Evolutionary conservation across 139 green algal species (phyloP).

Genomic region (Eudorina sp.): DNA sequence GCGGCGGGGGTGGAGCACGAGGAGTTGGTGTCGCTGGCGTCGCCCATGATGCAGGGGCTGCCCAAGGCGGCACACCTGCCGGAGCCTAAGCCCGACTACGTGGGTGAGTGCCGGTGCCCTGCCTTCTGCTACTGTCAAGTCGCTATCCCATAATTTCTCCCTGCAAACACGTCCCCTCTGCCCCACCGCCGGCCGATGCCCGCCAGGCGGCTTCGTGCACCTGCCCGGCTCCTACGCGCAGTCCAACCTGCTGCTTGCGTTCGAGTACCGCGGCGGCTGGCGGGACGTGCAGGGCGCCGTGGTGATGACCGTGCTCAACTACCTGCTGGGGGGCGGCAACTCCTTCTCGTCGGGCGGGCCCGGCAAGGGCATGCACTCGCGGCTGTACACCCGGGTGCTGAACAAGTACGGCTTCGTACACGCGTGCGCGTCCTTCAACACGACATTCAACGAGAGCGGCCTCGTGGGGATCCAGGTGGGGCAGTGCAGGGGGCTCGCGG

Average conservation of each 20-base stretch:
- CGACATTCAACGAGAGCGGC: slow-evolving; percentile 93
- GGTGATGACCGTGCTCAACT: slow-evolving; percentile 88
- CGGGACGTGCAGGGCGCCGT: slow-evolving; percentile 86
- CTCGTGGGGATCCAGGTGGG: slow-evolving; percentile 85
- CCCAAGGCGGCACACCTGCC: background rate
- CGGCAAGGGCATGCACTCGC: slow-evolving; percentile 98
- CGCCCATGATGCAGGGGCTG: slow-evolving; percentile 75
- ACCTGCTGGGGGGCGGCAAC: slow-evolving; percentile 93
- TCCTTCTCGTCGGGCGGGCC: slow-evolving; percentile 91
- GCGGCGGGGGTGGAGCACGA: slow-evolving; percentile 87
- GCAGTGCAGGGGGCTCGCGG: background rate
- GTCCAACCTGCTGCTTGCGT: slow-evolving; percentile 78
- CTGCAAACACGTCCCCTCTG: no score
- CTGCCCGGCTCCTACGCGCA: slow-evolving; percentile 53
- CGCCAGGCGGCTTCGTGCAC: slow-evolving; percentile 64
- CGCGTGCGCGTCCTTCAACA: slow-evolving; percentile 91
- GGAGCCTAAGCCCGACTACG: slow-evolving; percentile 39
- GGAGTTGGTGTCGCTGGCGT: slow-evolving; percentile 76
- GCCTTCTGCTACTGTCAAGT: no score
- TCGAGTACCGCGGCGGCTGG: slow-evolving; percentile 91
- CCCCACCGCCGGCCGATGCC: no score
- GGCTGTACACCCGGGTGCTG: slow-evolving; percentile 96
- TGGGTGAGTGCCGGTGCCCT: slow-evolving; percentile 12
- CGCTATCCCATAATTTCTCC: no score
- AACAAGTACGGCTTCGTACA: slow-evolving; percentile 80